These are phyloP conservation scores for Mimosa bimucronata DNA, from an alignment of 306 rosid genomes.

Conservation along the genomic window DNA sequence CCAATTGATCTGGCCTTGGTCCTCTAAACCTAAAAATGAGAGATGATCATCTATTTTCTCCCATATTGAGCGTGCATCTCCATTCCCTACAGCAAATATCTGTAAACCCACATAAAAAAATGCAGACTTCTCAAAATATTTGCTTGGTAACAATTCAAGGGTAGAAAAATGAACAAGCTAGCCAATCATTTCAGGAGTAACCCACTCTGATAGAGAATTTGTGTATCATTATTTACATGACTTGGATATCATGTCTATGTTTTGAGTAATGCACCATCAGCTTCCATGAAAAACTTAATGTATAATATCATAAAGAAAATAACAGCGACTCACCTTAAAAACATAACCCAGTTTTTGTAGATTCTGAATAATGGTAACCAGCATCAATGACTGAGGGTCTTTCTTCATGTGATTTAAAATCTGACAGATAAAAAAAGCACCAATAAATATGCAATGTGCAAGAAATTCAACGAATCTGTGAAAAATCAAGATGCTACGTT, in stretches of 20 bases:
- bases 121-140: constrained; percentile 41
- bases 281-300: constrained; percentile 19
- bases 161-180: constrained; percentile 30
- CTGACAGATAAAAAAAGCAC: constrained; percentile 53
- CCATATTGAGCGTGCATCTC: constrained; percentile 76
- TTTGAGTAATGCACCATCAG: constrained; percentile 10
- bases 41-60: constrained; percentile 65
- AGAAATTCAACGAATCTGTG: constrained; percentile 13
- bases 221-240: constrained; percentile 1
- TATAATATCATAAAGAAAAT: constrained; percentile 30
- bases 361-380: constrained; percentile 74
- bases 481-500: background rate
- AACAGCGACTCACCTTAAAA: constrained; percentile 64
- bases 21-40: constrained; percentile 57
- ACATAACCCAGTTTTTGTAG: constrained; percentile 83
- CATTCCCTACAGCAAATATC: constrained; percentile 77
- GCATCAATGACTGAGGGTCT: constrained; percentile 76
- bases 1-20: constrained; percentile 73
- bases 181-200: constrained; percentile 24
- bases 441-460: constrained; percentile 24
- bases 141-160: constrained; percentile 29
- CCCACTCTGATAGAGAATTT: constrained; percentile 32
- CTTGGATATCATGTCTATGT: constrained; percentile 15
- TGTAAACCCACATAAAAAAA: constrained; percentile 49
- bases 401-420: constrained; percentile 73